Conservation (phyloP, 331 rosid species). For the Acacia pycnantha region DNA sequence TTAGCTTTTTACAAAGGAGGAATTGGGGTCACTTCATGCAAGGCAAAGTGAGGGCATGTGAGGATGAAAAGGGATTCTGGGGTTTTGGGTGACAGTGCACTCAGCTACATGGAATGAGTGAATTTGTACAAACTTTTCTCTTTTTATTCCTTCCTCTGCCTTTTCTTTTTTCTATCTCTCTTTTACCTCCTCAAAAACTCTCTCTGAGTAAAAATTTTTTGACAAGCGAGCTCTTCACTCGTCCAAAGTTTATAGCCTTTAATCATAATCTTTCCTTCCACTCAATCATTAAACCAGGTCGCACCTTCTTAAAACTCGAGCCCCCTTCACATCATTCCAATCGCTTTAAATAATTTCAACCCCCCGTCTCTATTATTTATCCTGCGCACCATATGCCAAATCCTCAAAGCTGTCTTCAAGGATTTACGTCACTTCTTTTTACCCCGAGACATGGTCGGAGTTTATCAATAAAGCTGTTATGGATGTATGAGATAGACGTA, state of each 20-base stretch:
- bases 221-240: constrained; percentile 19
- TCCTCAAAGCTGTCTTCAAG: not conserved
- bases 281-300: not conserved
- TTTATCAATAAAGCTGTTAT: too few relatives aligned
- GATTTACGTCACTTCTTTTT: not conserved
- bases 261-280: not conserved
- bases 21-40: constrained; percentile 57
- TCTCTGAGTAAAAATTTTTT: constrained; percentile 30
- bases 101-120: not conserved
- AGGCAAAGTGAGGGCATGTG: constrained; percentile 54
- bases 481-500: not conserved
- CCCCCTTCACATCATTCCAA: not conserved
- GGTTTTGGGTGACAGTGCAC: constrained; percentile 71
- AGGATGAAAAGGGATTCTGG: constrained; percentile 33
- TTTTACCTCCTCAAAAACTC: constrained; percentile 41
- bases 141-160: constrained; percentile 1
- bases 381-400: not conserved
- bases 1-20: constrained; percentile 37
- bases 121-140: constrained; percentile 40
- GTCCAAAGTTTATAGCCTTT: constrained; percentile 3
- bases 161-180: constrained; percentile 4
- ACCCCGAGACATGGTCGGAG: not conserved
- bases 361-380: not conserved
- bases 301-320: not conserved
- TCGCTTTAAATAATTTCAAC: not conserved